These are phyloP conservation scores for Periconia digitata DNA, from an alignment of 2,329 filamentous ascomycete genomes.

Conservation along the genomic window DNA sequence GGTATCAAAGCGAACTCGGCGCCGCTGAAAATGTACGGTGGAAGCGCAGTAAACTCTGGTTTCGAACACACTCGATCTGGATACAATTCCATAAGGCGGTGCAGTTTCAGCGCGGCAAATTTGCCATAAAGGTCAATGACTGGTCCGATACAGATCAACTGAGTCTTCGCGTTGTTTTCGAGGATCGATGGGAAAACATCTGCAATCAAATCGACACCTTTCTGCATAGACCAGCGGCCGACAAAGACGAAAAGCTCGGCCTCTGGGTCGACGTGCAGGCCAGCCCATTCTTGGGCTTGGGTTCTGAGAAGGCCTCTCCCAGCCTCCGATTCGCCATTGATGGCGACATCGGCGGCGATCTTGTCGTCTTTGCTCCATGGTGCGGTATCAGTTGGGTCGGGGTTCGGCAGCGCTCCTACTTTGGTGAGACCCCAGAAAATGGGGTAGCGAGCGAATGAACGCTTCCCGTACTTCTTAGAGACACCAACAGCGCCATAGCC, in stretches of 20 bases:
- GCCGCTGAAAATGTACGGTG: constrained; percentile 68
- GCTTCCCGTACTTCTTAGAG: constrained; percentile 68
- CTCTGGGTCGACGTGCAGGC: constrained; percentile 60
- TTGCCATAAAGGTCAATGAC: constrained; percentile 70
- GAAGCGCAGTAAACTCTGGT: constrained; percentile 67
- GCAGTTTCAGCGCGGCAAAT: constrained; percentile 67
- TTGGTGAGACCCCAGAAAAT: constrained; percentile 69
- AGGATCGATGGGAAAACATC: constrained; percentile 67
- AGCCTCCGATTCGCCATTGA: constrained; percentile 59
- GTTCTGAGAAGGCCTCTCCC: constrained; percentile 56
- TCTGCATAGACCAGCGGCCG: constrained; percentile 69
- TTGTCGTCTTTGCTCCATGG: constrained; percentile 60
- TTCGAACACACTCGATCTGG: constrained; percentile 68
- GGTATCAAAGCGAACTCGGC: constrained; percentile 70
- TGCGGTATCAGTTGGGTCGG: constrained; percentile 65
- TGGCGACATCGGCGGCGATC: constrained; percentile 51
- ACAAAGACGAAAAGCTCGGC: constrained; percentile 69
- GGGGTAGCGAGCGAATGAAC: constrained; percentile 66
- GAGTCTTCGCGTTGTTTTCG: constrained; percentile 60
- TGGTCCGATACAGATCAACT: constrained; percentile 65
- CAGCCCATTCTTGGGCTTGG: constrained; percentile 69
- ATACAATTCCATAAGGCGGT: constrained; percentile 65
- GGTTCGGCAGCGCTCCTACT: constrained; percentile 63
- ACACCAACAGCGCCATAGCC: constrained; percentile 70
- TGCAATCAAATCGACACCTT: constrained; percentile 68